These are phyloP conservation scores for Santalum album DNA, from an alignment of 164 flowering plant genomes.

Conservation along the genomic window DNA sequence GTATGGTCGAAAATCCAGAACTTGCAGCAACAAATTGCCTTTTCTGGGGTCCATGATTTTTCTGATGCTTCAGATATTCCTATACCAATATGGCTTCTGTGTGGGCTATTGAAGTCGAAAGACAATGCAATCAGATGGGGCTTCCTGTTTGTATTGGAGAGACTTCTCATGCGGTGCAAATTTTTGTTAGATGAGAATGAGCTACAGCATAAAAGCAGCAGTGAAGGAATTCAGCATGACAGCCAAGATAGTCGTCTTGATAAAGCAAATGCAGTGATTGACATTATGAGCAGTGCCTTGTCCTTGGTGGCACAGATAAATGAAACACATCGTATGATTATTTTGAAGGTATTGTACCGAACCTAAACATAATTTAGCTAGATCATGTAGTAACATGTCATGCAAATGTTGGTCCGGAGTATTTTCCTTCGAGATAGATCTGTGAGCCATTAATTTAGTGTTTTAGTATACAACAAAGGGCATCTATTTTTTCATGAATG, in stretches of 20 bases:
- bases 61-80: conserved; percentile 52
- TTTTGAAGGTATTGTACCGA: conserved; percentile 63
- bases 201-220: conserved; percentile 29
- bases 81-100: conserved; percentile 62
- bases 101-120: conserved; percentile 92
- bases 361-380: background rate
- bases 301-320: conserved; percentile 72
- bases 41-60: conserved; percentile 55
- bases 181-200: conserved; percentile 72
- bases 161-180: conserved; percentile 84
- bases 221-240: conserved; percentile 18
- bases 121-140: conserved; percentile 73
- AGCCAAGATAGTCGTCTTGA: conserved; percentile 43
- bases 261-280: conserved; percentile 92
- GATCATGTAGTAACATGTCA: background rate
- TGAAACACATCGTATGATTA: conserved; percentile 89
- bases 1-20: conserved; percentile 54
- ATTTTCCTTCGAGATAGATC: too few species aligned
- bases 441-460: too few species aligned
- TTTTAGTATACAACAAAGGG: background rate
- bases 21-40: conserved; percentile 51
- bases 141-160: conserved; percentile 80
- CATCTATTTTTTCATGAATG: background rate
- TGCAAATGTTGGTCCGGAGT: too few species aligned
- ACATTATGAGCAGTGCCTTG: conserved; percentile 80